Evolutionary conservation across 345 rosid species (phyloP).

Genomic region (Linum usitatissimum): DNA sequence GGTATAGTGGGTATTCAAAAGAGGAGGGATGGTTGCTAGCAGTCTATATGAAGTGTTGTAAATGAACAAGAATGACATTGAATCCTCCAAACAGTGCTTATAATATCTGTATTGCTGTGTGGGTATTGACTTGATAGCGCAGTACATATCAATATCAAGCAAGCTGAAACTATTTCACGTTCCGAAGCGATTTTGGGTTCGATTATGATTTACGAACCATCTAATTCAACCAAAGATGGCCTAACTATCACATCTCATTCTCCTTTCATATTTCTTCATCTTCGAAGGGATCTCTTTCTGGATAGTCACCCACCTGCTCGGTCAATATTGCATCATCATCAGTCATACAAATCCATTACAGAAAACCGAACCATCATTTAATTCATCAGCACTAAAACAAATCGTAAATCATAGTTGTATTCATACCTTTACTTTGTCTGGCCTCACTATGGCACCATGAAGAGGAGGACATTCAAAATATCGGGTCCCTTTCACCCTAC

Average conservation of each 20-base stretch:
- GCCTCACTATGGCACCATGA: constrained; percentile 75
- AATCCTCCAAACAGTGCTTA: no score
- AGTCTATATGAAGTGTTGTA: no score
- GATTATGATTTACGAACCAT: no score
- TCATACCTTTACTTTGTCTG: constrained; percentile 87
- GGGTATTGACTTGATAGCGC: no score
- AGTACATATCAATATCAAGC: no score
- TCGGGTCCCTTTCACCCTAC: constrained; percentile 75
- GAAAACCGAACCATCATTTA: neutral
- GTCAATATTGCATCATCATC: neutral
- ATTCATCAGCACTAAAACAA: neutral
- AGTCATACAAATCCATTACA: neutral
- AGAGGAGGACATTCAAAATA: constrained; percentile 65
- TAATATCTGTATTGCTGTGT: no score
- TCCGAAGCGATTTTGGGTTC: no score
- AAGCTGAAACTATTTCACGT: no score
- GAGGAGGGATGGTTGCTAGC: no score
- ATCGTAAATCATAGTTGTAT: constrained; percentile 7
- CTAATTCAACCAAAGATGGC: no score
- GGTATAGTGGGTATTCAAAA: no score
- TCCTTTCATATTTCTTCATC: constrained; percentile 58
- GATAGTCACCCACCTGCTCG: constrained; percentile 75
- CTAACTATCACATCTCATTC: neutral
- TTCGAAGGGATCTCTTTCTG: constrained; percentile 75
- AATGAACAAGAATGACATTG: no score